A percentile compares a stretch with the other conserved stretches of the same genome.
These are phyloP conservation scores for Jackrogersella multiformis DNA, from an alignment of 495 filamentous ascomycete genomes.

Conservation along the genomic window DNA sequence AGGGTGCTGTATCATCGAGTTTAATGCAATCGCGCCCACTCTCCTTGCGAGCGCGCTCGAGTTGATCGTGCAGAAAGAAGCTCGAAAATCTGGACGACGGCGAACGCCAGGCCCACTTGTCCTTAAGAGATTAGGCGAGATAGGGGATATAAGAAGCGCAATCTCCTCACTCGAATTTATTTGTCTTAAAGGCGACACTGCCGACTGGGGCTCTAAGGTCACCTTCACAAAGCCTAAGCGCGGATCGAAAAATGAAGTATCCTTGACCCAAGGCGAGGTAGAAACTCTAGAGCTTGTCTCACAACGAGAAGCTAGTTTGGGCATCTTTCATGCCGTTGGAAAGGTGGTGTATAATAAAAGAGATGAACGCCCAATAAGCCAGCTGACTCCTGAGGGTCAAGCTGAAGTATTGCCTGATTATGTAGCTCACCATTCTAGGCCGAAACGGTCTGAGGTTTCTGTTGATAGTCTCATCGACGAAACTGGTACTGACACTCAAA, in stretches of 20 bases:
- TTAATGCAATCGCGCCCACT: constrained; percentile 90
- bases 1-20: constrained; percentile 79
- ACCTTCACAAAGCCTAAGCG: constrained; percentile 69
- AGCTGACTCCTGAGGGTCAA: constrained; percentile 44
- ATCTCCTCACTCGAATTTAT: constrained; percentile 90
- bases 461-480: constrained; percentile 84
- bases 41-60: constrained; percentile 85
- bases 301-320: constrained; percentile 84
- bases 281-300: constrained; percentile 78
- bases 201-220: constrained; percentile 74
- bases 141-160: constrained; percentile 92
- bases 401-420: constrained; percentile 66
- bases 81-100: constrained; percentile 71
- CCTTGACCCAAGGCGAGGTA: constrained; percentile 74
- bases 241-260: constrained; percentile 59
- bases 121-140: constrained; percentile 77
- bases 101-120: constrained; percentile 74
- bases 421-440: constrained; percentile 67
- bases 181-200: constrained; percentile 75
- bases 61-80: constrained; percentile 80
- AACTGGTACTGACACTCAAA: constrained; percentile 86
- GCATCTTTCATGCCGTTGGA: constrained; percentile 95
- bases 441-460: constrained; percentile 72
- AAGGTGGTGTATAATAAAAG: constrained; percentile 96
- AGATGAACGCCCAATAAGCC: constrained; percentile 50